Base-by-base conservation (phyloP, 2,329 filamentous ascomycete genomes). In the Emydomyces testavorans region DNA sequence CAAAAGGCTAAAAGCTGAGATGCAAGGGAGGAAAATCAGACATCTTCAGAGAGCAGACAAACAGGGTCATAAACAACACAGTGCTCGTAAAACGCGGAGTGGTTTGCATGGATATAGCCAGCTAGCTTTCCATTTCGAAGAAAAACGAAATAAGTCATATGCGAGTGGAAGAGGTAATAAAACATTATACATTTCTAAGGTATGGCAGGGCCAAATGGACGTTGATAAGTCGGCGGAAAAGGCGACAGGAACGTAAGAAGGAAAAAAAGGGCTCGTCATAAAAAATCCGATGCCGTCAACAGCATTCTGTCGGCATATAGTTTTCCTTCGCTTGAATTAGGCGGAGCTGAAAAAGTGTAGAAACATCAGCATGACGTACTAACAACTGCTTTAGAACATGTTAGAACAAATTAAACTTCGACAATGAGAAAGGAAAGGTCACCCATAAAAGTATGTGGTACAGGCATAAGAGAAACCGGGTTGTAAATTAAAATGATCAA, bases 181-280 rank as follows among this genome's bases (percentile, higher is more conserved):
- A 43, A 34, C 2, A 34, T 34, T 18, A 34, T 34, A 43, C 40
- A 43, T 15, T 43, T 15, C 26, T 32, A 43, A 34, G 13, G 24
- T 13, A n/a, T 13, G 21, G n/a, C 8, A 24, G 29, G 29, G 7
- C 29, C 29, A n/a, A 31, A n/a, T n/a, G n/a, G n/a, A n/a, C n/a
- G n/a, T n/a, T 31, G 10, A 2, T 3, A n/a, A 3, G 29, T 3
- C 11, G 29, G 10, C 4, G n/a, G 3, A 11, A 10, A 31, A 11
- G 29, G 29, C 10, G 7, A 8, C 11, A 31, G 11, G n/a, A 31
- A 31, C n/a, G 29, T 31, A 31, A 31, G 29, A 31, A 31, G 29
- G 10, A 31, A 2, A 31, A 31, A 31, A 31, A 28, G 5, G 26
- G 11, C 2, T 31, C 29, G n/a, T 11, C 29, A 31, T n/a, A n/a